These are phyloP conservation scores for Coniferiporia sulphurascens DNA, from an alignment of 1,284 basidiomycete genomes.

Conservation along the genomic window DNA sequence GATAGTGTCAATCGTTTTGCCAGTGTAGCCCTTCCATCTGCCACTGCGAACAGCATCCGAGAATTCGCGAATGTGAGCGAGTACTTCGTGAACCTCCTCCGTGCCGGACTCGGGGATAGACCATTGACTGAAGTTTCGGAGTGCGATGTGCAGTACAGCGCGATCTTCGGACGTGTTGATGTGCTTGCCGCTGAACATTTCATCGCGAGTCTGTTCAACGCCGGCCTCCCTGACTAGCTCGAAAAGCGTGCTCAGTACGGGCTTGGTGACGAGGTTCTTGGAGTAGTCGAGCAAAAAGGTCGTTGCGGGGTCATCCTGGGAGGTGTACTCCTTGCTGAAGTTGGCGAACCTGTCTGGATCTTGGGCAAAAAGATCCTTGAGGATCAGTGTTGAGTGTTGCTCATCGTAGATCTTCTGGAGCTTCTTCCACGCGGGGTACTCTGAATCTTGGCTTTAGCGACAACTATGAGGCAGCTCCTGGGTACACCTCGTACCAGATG, in stretches of 20 bases:
- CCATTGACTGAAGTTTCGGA: conserved; percentile 80
- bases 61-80: conserved; percentile 91
- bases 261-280: conserved; percentile 92
- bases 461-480: neutral
- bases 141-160: conserved; percentile 91
- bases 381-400: conserved; percentile 71
- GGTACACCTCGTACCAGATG: conserved; percentile 5
- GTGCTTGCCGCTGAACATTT: conserved; percentile 94
- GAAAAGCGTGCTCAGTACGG: conserved; percentile 76
- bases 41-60: conserved; percentile 82
- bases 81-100: conserved; percentile 78
- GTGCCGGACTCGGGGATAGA: conserved; percentile 78
- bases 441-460: conserved; percentile 36
- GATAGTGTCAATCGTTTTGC: conserved; percentile 90
- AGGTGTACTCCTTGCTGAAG: conserved; percentile 78
- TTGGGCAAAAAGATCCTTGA: conserved; percentile 88
- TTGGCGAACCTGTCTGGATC: conserved; percentile 86
- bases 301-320: conserved; percentile 59
- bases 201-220: conserved; percentile 83
- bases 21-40: conserved; percentile 94
- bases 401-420: conserved; percentile 83
- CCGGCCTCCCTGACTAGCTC: conserved; percentile 81
- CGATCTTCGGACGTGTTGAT: conserved; percentile 99
- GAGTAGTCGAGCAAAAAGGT: conserved; percentile 93
- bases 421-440: conserved; percentile 87